Base-by-base conservation (phyloP, 1,139 yeast genomes). In the Debaryomyces fabryi region DNA sequence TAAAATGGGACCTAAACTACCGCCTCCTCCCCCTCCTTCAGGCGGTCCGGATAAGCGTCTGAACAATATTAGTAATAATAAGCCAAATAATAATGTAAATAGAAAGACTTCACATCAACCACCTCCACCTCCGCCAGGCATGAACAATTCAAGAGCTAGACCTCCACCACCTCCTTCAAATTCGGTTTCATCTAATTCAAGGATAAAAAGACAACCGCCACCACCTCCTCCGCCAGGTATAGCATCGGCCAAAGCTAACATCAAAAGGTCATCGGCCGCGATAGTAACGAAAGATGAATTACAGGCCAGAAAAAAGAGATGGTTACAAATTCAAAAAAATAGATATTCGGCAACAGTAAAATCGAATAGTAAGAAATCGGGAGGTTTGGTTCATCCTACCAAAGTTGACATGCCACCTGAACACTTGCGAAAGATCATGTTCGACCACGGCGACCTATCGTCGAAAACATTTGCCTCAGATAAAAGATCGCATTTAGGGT, bases 361-460 rank as follows among this genome's bases (percentile, higher is more conserved):
- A 12, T 8, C 38, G n/a, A 37, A 37, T 38, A 47, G 46, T 69
- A 67, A 50, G 60, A 68, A 46, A 45, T 49, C 44, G 20, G 69
- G 69, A 24, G 72, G 80, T 7, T 68, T 71, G 50, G 82, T 82
- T 3, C 82, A 76, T 47, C 78, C 89, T 0, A 78, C 79, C 8
- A 89, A 88, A 59, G 81, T 85, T 2, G 92, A 88, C 55, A 86
- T 92, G 93, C 98, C 98, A 0, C 96, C 97, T 0, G 97, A 92
- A 61, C 97, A 92, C 69, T 70, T 93, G 38, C 78, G 99, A 36
- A 90, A 89, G 63, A 88, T 91, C 53, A 84, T 92, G 65, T 78
- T 79, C 46, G 92, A 85, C 55, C 97, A 91, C 61, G 91, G 93
- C 1, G 97, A 93, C 60, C 79, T 92, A 71, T 82, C 96, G 0